A percentile compares a stretch with the other conserved stretches of the same genome.
Conservation (phyloP, 148 eudicot species). For the Oxyria digyna region DNA sequence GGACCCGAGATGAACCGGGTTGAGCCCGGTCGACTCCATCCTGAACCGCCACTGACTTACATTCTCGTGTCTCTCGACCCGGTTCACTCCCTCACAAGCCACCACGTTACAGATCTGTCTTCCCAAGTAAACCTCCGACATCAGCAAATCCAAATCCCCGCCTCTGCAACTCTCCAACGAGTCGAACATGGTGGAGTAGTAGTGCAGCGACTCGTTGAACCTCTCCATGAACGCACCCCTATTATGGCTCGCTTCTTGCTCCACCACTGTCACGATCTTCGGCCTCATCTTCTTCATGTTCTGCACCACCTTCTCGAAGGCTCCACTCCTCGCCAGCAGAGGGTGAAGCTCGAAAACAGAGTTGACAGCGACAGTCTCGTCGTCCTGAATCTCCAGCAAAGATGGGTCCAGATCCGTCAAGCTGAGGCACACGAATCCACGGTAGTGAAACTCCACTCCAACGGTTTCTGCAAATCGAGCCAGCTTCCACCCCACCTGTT, state of each 20-base stretch:
- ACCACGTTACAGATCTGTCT: conserved; percentile 89
- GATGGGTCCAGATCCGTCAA: conserved; percentile 53
- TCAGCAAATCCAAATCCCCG: conserved; percentile 29
- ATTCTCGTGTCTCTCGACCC: conserved; percentile 88
- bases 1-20: conserved; percentile 71
- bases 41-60: conserved; percentile 55
- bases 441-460: conserved; percentile 61
- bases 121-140: conserved; percentile 81
- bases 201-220: conserved; percentile 71
- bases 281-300: conserved; percentile 51
- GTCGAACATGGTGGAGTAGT: conserved; percentile 86
- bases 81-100: conserved; percentile 72
- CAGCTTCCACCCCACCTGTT: conserved; percentile 76
- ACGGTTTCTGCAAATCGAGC: conserved; percentile 67
- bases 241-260: conserved; percentile 80
- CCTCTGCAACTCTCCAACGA: conserved; percentile 39
- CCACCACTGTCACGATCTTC: conserved; percentile 61
- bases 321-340: conserved; percentile 41
- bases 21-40: conserved; percentile 48
- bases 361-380: conserved; percentile 71
- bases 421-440: conserved; percentile 57
- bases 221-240: conserved; percentile 48
- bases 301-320: conserved; percentile 49
- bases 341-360: conserved; percentile 75
- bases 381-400: background rate